These are phyloP conservation scores for Ganoderma lingzhi DNA, from an alignment of 1,284 basidiomycete species.

Conservation along the genomic window DNA sequence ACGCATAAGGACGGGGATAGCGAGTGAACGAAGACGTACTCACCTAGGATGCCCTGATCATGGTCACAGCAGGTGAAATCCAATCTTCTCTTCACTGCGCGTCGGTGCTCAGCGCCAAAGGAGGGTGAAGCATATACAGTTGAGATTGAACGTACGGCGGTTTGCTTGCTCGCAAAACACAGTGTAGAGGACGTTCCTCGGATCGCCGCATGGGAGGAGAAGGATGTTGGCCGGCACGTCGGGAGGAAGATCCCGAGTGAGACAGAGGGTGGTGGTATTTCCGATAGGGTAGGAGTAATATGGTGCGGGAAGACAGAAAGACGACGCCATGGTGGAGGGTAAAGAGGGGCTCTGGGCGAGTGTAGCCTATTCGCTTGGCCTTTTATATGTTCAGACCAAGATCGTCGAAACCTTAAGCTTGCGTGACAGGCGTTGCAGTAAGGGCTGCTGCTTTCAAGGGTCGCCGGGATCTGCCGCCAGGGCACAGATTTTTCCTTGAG, in stretches of 20 bases:
- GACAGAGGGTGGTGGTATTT: constrained; percentile 58
- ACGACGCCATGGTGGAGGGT: constrained; percentile 41
- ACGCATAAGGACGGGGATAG: no score
- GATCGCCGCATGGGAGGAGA: constrained; percentile 65
- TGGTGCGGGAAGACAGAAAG: constrained; percentile 49
- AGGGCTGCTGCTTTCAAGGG: no score
- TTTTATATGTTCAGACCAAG: no score
- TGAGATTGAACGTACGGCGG: constrained; percentile 25
- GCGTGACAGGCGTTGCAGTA: no score
- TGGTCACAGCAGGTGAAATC: constrained; percentile 70
- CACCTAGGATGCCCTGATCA: constrained; percentile 66
- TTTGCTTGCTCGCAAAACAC: constrained; percentile 32
- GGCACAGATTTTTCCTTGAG: no score
- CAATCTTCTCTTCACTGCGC: constrained; percentile 42
- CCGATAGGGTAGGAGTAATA: constrained; percentile 63
- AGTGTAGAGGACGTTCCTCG: constrained; percentile 63
- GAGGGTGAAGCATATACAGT: constrained; percentile 3
- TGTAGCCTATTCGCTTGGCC: no score
- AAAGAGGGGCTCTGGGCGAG: no score
- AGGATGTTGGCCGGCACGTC: constrained; percentile 55
- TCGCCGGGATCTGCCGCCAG: no score
- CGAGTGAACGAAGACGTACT: constrained; percentile 6
- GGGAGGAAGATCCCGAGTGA: constrained; percentile 56
- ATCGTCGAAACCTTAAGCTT: no score
- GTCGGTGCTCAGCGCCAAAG: neutral